Base-by-base conservation (phyloP, 352 stramenopile species). In the Pythium scleroteichum region DNA sequence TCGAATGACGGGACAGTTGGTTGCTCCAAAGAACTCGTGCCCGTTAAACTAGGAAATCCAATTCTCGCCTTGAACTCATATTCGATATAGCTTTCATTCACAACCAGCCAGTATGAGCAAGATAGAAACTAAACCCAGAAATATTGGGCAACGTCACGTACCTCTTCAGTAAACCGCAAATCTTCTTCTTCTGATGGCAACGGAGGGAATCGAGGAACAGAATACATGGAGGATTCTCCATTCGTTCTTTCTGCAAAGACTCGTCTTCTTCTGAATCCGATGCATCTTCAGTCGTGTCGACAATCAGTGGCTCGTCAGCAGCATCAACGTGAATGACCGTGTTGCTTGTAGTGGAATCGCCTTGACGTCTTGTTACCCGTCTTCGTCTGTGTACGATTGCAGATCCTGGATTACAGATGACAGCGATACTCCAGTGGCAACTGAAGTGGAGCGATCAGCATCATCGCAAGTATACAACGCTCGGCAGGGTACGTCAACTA, bases 131-230 rank as follows among this genome's bases (percentile, higher is more conserved):
- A 57, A 69, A 81, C 61, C 92, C 94, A 17, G 97, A 23, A 6
- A 49, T 12, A 22, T 49, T n/a, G 16, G 2, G 33, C 8, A 39
- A 39, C 17, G 14, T 20, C 13, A 13, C 67, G 82, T 96, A 98
- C 47, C 84, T 81, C 9, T 79, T 75, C 24, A 99, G 68, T 50
- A 90, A 83, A 20, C 65, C 79, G 6, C 76, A 76, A 48, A 98
- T 88, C 59, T 82, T 91, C 27, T 90, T 87, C 69, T 97, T 98
- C 50, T 77, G 83, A 65, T 99, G 96, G 59, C 90, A 97, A n/a
- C 84, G 87, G 41, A 98, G 76, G 41, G 94, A 98, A 71, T 99
- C 96, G 42, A 99, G 75, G 71, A 98, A 98, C 9, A 98, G 76
- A 41, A 98, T 73, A 61, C 90, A 97, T 17, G 75, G 76, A 44